phyloP scores from a whole-genome alignment of 78 protist genomes.

The Dictyostelium purpureum region DNA sequence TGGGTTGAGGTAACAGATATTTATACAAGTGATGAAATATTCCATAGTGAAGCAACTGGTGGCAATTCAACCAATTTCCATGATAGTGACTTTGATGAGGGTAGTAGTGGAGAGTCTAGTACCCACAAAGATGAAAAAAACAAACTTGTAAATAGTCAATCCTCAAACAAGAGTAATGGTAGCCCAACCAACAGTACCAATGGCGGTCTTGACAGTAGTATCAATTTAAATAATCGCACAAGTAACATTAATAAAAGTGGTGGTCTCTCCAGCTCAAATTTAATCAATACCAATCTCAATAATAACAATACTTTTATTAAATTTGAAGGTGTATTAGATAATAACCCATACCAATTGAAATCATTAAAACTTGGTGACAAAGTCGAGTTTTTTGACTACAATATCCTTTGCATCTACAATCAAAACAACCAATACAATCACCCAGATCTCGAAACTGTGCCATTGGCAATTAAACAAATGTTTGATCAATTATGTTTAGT shows the following conservation, averaged over 20 bases:
- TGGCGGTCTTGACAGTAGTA: not conserved
- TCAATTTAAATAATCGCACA: not conserved
- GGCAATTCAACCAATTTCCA: not conserved
- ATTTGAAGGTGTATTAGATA: slow-evolving; percentile 9
- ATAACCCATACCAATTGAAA: slow-evolving; percentile 20
- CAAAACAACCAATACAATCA: not conserved
- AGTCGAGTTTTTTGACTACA: not conserved
- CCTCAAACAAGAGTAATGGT: not conserved
- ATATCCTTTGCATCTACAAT: not conserved
- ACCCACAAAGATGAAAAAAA: not conserved
- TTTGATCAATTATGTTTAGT: slow-evolving; percentile 32
- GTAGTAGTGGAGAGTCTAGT: not conserved
- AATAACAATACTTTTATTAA: not conserved
- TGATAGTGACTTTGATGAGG: not conserved
- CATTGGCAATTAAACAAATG: slow-evolving; percentile 7
- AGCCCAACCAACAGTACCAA: not conserved
- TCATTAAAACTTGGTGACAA: not conserved
- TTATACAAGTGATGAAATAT: not conserved
- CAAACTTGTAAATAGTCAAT: not conserved
- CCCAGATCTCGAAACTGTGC: slow-evolving; percentile 1
- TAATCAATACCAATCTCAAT: not conserved
- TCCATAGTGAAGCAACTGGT: not conserved
- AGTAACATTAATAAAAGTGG: not conserved
- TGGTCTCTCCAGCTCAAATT: not conserved
- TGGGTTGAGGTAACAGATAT: slow-evolving; percentile 1